A percentile compares a stretch with the other conserved stretches of the same genome.
Conservation (phyloP, 1,284 basidiomycete species). For the Melampsora larici-populina region DNA sequence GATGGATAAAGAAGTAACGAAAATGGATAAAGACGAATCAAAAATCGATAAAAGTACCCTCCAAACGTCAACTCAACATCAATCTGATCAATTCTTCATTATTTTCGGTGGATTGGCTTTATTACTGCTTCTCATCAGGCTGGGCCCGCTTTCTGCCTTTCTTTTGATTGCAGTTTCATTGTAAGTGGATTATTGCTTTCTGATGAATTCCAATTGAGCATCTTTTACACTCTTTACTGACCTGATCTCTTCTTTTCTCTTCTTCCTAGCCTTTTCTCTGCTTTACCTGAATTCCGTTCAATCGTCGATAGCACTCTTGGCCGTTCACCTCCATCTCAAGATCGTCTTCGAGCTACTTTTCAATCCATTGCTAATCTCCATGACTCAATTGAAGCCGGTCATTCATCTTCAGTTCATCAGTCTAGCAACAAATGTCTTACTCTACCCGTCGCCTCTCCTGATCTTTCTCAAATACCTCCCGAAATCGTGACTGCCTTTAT, state of each 20-base stretch:
- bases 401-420: neutral
- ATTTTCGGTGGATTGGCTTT: slow-evolving; percentile 10
- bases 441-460: neutral
- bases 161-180: slow-evolving; percentile 17
- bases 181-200: slow-evolving; percentile 12
- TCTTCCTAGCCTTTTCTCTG: slow-evolving; percentile 20
- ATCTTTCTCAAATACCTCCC: slow-evolving; percentile 22
- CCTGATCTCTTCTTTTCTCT: neutral
- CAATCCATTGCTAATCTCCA: neutral
- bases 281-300: slow-evolving; percentile 36
- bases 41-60: too few species aligned
- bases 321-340: slow-evolving; percentile 5
- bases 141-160: slow-evolving; percentile 26
- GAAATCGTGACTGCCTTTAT: slow-evolving; percentile 5
- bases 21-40: too few species aligned
- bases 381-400: neutral
- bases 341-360: slow-evolving; percentile 10
- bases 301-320: slow-evolving; percentile 33
- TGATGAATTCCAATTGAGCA: neutral
- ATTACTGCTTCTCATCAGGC: slow-evolving; percentile 17
- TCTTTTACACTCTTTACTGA: neutral
- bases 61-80: too few species aligned
- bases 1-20: too few species aligned
- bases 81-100: neutral
- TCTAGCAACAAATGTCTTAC: neutral